Conservation (phyloP, 331 rosid species). For the Acacia pycnantha region DNA sequence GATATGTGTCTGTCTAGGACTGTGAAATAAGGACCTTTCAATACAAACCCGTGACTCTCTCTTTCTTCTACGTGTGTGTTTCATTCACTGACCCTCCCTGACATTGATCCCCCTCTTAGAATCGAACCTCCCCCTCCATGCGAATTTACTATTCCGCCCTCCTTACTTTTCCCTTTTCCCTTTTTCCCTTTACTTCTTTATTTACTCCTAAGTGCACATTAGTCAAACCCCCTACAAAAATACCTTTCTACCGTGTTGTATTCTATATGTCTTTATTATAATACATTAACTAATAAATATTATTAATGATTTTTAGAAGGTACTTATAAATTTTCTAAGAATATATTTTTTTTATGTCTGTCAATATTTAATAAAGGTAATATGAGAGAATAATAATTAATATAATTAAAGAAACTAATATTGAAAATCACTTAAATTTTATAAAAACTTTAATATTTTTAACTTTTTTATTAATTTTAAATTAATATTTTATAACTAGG, state of each 20-base stretch:
- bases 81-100: conserved; percentile 50
- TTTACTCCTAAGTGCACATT: conserved; percentile 18
- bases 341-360: too few relatives aligned
- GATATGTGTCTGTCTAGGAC: conserved; percentile 97
- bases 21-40: conserved; percentile 94
- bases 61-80: conserved; percentile 36
- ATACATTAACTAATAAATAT: too few relatives aligned
- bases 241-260: too few relatives aligned
- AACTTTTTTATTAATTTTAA: too few relatives aligned
- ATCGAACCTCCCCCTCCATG: background rate
- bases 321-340: accelerated
- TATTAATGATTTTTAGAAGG: too few relatives aligned
- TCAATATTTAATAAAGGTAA: too few relatives aligned
- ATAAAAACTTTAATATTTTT: too few relatives aligned
- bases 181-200: background rate
- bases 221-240: conserved; percentile 17
- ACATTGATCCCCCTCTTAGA: conserved; percentile 51
- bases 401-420: too few relatives aligned
- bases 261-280: too few relatives aligned
- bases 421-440: too few relatives aligned
- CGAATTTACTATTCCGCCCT: conserved; percentile 52
- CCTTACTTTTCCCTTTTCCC: background rate
- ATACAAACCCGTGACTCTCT: conserved; percentile 99
- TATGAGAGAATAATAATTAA: too few relatives aligned
- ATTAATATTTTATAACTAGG: too few relatives aligned